Conservation (phyloP, 805 yeast genomes). For the Wickerhamomyces bisporus region DNA sequence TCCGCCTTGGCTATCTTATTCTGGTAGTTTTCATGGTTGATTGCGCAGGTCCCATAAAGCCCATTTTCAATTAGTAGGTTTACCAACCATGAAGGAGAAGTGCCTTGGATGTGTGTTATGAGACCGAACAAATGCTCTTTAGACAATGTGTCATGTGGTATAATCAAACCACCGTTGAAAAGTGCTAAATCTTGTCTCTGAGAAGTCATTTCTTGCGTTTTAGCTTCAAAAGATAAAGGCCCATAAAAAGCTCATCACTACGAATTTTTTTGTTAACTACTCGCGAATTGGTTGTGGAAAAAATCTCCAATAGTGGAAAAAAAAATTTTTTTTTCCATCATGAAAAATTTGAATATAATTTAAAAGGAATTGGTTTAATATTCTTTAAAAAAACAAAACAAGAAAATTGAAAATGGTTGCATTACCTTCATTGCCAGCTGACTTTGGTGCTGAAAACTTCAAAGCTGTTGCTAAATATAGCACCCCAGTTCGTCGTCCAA, state of each 20-base stretch:
- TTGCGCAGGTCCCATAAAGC: conserved; percentile 20
- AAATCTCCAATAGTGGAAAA: too few relatives aligned
- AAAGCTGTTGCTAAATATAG: conserved; percentile 46
- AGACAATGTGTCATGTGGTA: conserved; percentile 21
- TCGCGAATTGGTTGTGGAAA: too few relatives aligned
- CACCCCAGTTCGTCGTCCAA: conserved; percentile 67
- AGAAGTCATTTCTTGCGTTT: conserved; percentile 18
- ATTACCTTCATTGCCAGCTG: conserved; percentile 51
- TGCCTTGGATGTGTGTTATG: conserved; percentile 42
- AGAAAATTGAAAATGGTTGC: conserved; percentile 25
- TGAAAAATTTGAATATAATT: not conserved
- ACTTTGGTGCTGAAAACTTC: conserved; percentile 44
- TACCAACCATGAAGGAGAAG: conserved; percentile 61
- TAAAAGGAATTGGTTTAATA: too few relatives aligned
- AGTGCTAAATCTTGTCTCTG: conserved; percentile 58
- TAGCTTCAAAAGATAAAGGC: too few relatives aligned
- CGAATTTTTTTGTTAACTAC: too few relatives aligned
- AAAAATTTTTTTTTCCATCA: not conserved
- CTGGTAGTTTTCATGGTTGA: conserved; percentile 15
- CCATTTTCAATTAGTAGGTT: conserved; percentile 49
- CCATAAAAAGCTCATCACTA: too few relatives aligned
- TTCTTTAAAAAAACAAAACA: not conserved
- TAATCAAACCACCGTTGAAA: conserved; percentile 45
- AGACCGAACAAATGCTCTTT: conserved; percentile 24
- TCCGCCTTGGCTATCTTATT: conserved; percentile 12